These are phyloP conservation scores for Stephania japonica DNA, from an alignment of 164 flowering plant genomes.

Conservation along the genomic window DNA sequence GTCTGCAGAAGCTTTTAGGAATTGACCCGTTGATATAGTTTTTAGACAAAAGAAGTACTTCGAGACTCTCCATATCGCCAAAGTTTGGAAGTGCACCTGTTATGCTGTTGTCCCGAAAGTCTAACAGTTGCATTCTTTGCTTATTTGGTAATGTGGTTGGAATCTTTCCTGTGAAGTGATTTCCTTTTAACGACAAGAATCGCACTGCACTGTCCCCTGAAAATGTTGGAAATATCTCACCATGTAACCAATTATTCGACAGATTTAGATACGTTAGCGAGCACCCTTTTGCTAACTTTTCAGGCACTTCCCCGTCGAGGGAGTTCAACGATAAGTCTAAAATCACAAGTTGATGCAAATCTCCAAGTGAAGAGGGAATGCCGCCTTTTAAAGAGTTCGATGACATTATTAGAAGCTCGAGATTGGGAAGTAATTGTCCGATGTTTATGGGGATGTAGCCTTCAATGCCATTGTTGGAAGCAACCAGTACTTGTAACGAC, in stretches of 20 bases:
- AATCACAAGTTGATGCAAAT: neutral
- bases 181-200: neutral
- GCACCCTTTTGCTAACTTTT: conserved; percentile 3
- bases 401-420: neutral
- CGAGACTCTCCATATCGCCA: neutral
- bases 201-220: neutral
- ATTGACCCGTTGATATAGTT: conserved; percentile 5
- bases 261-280: neutral
- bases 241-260: conserved; percentile 11
- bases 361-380: conserved; percentile 18
- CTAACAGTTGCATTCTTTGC: rapidly evolving
- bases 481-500: neutral
- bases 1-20: conserved; percentile 1
- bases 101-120: neutral
- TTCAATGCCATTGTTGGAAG: neutral
- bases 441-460: neutral
- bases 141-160: neutral
- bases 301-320: conserved; percentile 12
- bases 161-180: neutral
- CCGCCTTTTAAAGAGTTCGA: conserved; percentile 8
- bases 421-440: neutral
- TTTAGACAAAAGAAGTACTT: neutral
- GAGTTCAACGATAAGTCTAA: conserved; percentile 19
- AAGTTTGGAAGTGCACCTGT: neutral
- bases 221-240: neutral